Percentiles rank a stretch among this genome's conserved stretches.
Evolutionary conservation across 768 basidiomycete species (phyloP).

Genomic region (Myochromella boudieri): DNA sequence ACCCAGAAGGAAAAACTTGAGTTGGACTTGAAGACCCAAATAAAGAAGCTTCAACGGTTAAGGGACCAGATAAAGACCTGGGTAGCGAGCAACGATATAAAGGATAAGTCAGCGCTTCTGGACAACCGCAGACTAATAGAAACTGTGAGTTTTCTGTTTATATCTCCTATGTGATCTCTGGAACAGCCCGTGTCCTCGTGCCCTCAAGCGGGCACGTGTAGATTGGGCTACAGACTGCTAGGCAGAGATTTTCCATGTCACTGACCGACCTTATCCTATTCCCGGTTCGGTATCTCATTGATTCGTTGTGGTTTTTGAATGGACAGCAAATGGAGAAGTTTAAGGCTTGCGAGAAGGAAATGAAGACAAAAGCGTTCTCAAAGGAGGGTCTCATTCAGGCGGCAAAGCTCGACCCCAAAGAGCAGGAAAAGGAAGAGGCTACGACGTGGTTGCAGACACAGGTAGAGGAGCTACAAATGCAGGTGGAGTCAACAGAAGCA

Average conservation of each 20-base stretch:
- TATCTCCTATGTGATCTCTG: slow-evolving; percentile 15
- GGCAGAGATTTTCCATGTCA: slow-evolving; percentile 16
- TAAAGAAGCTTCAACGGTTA: slow-evolving; percentile 97
- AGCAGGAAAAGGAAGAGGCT: slow-evolving; percentile 93
- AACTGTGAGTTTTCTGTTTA: slow-evolving; percentile 62
- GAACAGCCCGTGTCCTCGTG: slow-evolving; percentile 13
- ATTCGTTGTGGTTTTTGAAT: slow-evolving; percentile 23
- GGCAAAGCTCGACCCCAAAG: slow-evolving; percentile 92
- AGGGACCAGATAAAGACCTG: slow-evolving; percentile 99
- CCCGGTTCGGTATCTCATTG: slow-evolving; percentile 23
- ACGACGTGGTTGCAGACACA: slow-evolving; percentile 83
- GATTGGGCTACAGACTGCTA: slow-evolving; percentile 11
- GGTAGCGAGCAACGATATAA: slow-evolving; percentile 97
- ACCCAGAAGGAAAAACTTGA: slow-evolving; percentile 56
- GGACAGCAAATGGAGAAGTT: slow-evolving; percentile 99
- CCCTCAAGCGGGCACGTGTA: slow-evolving; percentile 16
- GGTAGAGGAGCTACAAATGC: slow-evolving; percentile 90
- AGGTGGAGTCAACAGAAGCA: slow-evolving; percentile 93
- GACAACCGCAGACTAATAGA: slow-evolving; percentile 97
- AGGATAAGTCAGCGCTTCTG: slow-evolving; percentile 91
- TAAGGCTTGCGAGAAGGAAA: slow-evolving; percentile 99
- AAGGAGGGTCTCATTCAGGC: slow-evolving; percentile 97
- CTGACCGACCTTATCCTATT: slow-evolving; percentile 21
- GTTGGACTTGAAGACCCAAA: slow-evolving; percentile 73
- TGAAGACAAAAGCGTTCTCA: slow-evolving; percentile 99